Evolutionary conservation across 78 protist species (phyloP).

Genomic region (Dictyostelium intermedium): DNA sequence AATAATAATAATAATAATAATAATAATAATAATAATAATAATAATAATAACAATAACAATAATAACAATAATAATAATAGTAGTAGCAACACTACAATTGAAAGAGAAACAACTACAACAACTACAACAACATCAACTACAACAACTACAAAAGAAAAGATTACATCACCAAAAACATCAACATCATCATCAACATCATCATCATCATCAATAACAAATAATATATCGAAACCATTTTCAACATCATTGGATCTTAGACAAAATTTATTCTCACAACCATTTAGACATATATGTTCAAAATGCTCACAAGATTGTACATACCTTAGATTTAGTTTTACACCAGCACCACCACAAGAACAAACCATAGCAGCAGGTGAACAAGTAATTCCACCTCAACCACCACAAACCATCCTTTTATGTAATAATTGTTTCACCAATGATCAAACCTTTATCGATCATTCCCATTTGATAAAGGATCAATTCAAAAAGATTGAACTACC

Average conservation of each 20-base stretch:
- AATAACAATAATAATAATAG: not conserved
- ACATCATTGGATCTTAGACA: slow-evolving; percentile 30
- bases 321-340: slow-evolving; percentile 9
- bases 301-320: slow-evolving; percentile 33
- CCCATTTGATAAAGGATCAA: not conserved
- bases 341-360: not conserved
- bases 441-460: not conserved
- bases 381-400: not conserved
- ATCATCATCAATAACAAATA: not conserved
- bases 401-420: slow-evolving; percentile 4
- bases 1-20: not conserved
- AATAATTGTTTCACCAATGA: slow-evolving; percentile 13
- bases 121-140: not conserved
- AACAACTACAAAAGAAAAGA: not conserved
- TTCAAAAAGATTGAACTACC: slow-evolving; percentile 5
- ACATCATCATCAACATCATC: not conserved
- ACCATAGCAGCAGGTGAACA: not conserved
- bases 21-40: not conserved
- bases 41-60: not conserved
- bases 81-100: not conserved
- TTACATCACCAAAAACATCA: not conserved
- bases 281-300: slow-evolving; percentile 10
- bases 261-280: slow-evolving; percentile 62
- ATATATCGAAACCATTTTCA: not conserved
- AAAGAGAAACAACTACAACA: not conserved